A percentile compares a stretch with the other conserved stretches of the same genome.
Conservation (phyloP, 2,329 filamentous ascomycete species). For the Zarea fungicola region DNA sequence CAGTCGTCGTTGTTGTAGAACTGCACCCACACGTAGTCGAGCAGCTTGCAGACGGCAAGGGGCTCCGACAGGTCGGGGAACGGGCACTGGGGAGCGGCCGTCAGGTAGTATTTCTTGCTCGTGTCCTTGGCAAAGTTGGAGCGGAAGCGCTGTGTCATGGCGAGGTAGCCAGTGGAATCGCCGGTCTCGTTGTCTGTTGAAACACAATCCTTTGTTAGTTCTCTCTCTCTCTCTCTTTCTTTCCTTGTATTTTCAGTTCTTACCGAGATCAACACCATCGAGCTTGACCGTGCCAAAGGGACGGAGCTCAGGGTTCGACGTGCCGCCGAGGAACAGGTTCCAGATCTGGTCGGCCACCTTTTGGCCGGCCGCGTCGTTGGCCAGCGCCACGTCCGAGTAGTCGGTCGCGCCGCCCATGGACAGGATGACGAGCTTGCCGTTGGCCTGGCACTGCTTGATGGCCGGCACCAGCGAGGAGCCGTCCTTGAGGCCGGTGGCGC, state of each 20-base stretch:
- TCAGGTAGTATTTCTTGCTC: constrained; percentile 49
- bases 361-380: constrained; percentile 39
- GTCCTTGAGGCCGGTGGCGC: constrained; percentile 19
- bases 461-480: constrained; percentile 16
- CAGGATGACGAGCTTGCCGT: constrained; percentile 64
- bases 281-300: constrained; percentile 63
- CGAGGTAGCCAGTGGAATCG: constrained; percentile 50
- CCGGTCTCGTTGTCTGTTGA: constrained; percentile 51
- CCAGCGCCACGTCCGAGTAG: constrained; percentile 57
- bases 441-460: constrained; percentile 53
- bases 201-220: neutral
- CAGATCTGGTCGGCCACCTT: constrained; percentile 57
- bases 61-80: constrained; percentile 53
- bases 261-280: constrained; percentile 64
- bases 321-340: constrained; percentile 56
- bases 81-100: constrained; percentile 60
- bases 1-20: constrained; percentile 66
- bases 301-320: constrained; percentile 42
- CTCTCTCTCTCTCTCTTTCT: neutral
- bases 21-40: constrained; percentile 57
- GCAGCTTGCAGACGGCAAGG: constrained; percentile 22
- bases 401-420: constrained; percentile 66
- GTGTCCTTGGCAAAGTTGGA: constrained; percentile 44
- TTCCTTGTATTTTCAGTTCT: too few species aligned
- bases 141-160: constrained; percentile 54